These are phyloP conservation scores for Nakazawaea peltata DNA, from an alignment of 805 yeast species.

Conservation along the genomic window DNA sequence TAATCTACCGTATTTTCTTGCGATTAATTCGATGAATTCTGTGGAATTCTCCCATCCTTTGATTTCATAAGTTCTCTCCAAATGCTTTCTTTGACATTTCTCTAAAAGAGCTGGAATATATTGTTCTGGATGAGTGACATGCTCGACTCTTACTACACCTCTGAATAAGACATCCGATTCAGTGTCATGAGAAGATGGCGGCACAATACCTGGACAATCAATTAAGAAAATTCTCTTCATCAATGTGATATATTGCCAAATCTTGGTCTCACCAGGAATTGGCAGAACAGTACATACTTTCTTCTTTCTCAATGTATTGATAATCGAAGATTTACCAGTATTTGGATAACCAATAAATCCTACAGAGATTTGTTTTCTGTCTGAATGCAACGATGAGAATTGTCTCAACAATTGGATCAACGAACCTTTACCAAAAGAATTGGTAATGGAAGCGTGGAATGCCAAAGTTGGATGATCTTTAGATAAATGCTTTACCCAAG, in stretches of 20 bases:
- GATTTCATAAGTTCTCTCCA: conserved; percentile 92
- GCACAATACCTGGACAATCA: conserved; percentile 99
- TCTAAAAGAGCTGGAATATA: conserved; percentile 80
- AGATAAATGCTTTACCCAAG: conserved; percentile 95
- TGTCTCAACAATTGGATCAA: conserved; percentile 89
- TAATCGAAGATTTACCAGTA: conserved; percentile 95
- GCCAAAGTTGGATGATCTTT: conserved; percentile 92
- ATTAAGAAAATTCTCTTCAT: conserved; percentile 94
- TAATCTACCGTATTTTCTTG: conserved; percentile 87
- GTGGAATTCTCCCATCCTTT: conserved; percentile 78
- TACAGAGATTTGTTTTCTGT: conserved; percentile 92
- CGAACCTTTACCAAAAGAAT: conserved; percentile 97
- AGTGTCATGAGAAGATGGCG: conserved; percentile 84
- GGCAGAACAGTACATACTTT: conserved; percentile 98
- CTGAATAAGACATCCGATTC: conserved; percentile 89
- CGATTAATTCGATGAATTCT: conserved; percentile 84
- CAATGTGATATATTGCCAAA: conserved; percentile 96
- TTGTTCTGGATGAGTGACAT: conserved; percentile 91
- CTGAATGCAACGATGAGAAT: conserved; percentile 83
- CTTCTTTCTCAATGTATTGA: conserved; percentile 87
- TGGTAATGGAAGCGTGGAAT: conserved; percentile 95
- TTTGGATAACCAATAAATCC: conserved; percentile 98
- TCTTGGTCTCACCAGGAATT: conserved; percentile 97
- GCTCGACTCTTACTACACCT: conserved; percentile 99
- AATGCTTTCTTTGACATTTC: conserved; percentile 82